Conservation (phyloP, 345 rosid species). For the Fremontodendron californicum region DNA sequence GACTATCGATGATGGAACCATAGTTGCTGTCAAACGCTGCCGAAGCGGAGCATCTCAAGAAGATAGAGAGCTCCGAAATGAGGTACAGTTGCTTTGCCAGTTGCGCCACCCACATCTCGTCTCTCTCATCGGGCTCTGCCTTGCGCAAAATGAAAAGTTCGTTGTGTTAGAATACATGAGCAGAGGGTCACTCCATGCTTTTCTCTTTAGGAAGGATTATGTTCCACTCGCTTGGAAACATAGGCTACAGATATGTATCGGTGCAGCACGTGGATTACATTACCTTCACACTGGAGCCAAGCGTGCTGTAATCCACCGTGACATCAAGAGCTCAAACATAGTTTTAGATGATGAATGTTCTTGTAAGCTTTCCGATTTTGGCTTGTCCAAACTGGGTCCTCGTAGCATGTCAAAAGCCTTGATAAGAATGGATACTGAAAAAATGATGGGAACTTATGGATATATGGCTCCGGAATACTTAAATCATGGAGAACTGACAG, state of each 20-base stretch:
- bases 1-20: background rate
- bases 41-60: too few relatives aligned
- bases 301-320: constrained; percentile 25
- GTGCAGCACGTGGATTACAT: constrained; percentile 44
- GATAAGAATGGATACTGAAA: constrained; percentile 7
- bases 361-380: constrained; percentile 28
- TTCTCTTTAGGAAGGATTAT: constrained; percentile 27
- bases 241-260: constrained; percentile 41
- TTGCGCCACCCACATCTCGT: constrained; percentile 8
- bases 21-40: background rate
- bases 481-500: constrained; percentile 18
- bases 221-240: constrained; percentile 38
- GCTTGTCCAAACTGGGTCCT: constrained; percentile 27
- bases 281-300: constrained; percentile 27
- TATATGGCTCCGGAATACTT: constrained; percentile 29
- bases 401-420: constrained; percentile 7
- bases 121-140: background rate
- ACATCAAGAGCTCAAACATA: constrained; percentile 26
- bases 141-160: background rate
- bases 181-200: constrained; percentile 28
- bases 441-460: constrained; percentile 25
- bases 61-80: too few relatives aligned
- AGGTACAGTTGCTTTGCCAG: constrained; percentile 9
- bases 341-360: constrained; percentile 24
- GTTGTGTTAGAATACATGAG: constrained; percentile 39